A percentile compares a stretch with the other conserved stretches of the same genome.
phyloP scores from a whole-genome alignment of 192 early-diverging fungal genomes.

The Globomyces pollinis-pini region DNA sequence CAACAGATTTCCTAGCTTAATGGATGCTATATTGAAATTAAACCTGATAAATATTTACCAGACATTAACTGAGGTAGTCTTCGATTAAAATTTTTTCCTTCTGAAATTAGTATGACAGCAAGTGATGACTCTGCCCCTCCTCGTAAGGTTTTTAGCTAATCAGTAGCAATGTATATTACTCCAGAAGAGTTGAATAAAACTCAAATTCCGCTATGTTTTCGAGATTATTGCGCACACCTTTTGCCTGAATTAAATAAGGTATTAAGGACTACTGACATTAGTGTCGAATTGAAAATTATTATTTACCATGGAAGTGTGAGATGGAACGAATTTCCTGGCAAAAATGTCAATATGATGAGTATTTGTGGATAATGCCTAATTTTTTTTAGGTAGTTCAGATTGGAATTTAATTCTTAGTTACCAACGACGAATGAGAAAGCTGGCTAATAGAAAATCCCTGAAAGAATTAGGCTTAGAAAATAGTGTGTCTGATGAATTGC shows the following conservation, averaged over 20 bases:
- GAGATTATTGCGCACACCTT: constrained; percentile 93
- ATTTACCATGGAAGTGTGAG: constrained; percentile 91
- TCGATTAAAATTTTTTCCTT: not conserved
- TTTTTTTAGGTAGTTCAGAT: not conserved
- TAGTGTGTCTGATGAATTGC: not conserved
- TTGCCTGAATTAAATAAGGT: constrained; percentile 86
- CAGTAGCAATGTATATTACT: constrained; percentile 73
- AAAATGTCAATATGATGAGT: constrained; percentile 95
- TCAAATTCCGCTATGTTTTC: constrained; percentile 74
- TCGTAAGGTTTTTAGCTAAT: not conserved
- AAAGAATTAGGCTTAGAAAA: constrained; percentile 1
- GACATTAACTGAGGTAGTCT: not conserved
- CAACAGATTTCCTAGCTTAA: constrained; percentile 33
- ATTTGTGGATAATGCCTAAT: not conserved
- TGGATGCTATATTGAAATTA: constrained; percentile 15
- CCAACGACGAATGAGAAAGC: not conserved
- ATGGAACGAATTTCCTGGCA: constrained; percentile 79
- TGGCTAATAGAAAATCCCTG: not conserved
- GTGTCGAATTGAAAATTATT: constrained; percentile 76
- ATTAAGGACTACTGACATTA: too few relatives aligned
- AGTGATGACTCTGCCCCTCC: not conserved
- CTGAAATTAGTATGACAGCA: not conserved
- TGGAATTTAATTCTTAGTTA: too few relatives aligned
- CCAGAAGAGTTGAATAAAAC: constrained; percentile 79
- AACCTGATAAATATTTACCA: not conserved